Base-by-base conservation (phyloP, 1,284 basidiomycete genomes). In the Rhodotorula mucilaginosa region DNA sequence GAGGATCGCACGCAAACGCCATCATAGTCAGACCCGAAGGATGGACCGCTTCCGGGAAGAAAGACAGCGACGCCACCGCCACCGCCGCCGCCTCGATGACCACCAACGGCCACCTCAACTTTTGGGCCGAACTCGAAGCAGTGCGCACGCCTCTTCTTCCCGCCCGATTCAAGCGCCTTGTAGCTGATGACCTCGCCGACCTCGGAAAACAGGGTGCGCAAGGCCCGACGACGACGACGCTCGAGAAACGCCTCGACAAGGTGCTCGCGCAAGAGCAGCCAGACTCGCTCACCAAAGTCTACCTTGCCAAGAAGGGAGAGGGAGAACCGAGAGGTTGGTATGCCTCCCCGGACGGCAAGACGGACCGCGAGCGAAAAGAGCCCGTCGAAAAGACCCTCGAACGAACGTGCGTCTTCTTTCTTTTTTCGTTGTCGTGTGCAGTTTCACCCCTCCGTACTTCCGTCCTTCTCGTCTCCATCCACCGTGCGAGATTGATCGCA, bases 71-170 rank as follows among this genome's bases (percentile, higher is more conserved):
- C 54, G 64, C 12, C 3, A 69, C 62, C 58, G 68, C n/a, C 26
- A 13, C 8, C 54, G 69, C 46, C 34, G 63, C 66, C 23, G 29
- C n/a, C 5, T 48, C 67, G 6, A 71, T 71, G 58, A 70, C 70
- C 48, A 49, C 58, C 34, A 66, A 67, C 39, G 72, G 69, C n/a
- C 76, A 76, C 31, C 49, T 78, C 51, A 79, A 78, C 65, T 78
- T 79, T 44, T 79, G 77, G 73, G 72, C 74, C 5, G 76, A 78
- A 47, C 68, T 77, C 13, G 78, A 79, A 66, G 68, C 70, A 16
- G 70, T 72, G 29, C 58, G 70, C 59, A 31, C 8, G 2, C 29
- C 29, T 19, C 48, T 21, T 31, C 8, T 34, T 34, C 2, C 44
- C 18, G 6, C 10, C 10, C 31, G 23, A 3, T 18, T 2, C 18